phyloP scores from a whole-genome alignment of 2,329 filamentous ascomycete species.

The Fonsecaea monophora region DNA sequence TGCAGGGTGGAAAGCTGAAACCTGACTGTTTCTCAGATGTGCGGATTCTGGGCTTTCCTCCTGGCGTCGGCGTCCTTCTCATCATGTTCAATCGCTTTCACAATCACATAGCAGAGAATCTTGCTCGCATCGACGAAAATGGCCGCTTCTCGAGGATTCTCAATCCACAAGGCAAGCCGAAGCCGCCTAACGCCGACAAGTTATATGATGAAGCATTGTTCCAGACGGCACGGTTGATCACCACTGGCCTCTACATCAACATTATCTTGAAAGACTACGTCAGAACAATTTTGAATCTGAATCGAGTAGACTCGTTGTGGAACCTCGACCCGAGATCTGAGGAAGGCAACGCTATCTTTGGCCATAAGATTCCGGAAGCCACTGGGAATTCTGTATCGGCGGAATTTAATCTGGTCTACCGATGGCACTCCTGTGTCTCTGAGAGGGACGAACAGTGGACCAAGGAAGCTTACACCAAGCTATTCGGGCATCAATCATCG shows the following conservation, averaged over 20 bases:
- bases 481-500: conserved; percentile 52
- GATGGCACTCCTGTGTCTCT: conserved; percentile 69
- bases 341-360: conserved; percentile 56
- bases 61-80: conserved; percentile 70
- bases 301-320: conserved; percentile 65
- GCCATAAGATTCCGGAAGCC: conserved; percentile 60
- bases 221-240: conserved; percentile 63
- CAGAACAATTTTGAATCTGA: conserved; percentile 66
- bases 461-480: conserved; percentile 59
- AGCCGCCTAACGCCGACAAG: conserved; percentile 48
- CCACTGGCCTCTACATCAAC: conserved; percentile 63
- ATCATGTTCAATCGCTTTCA: conserved; percentile 75
- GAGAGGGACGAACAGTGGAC: conserved; percentile 68
- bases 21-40: conserved; percentile 73
- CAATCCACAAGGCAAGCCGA: conserved; percentile 33
- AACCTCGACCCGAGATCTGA: conserved; percentile 69
- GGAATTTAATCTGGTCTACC: conserved; percentile 72
- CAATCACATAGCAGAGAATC: conserved; percentile 69
- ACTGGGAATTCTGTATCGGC: conserved; percentile 71
- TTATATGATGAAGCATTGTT: conserved; percentile 62
- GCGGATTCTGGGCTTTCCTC: conserved; percentile 69
- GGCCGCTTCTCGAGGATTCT: conserved; percentile 58
- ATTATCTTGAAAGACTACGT: conserved; percentile 66
- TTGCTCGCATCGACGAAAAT: conserved; percentile 71
- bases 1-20: conserved; percentile 72